Evolutionary conservation across 1,284 basidiomycete genomes (phyloP).

Genomic region (Leccinum pachyderme): DNA sequence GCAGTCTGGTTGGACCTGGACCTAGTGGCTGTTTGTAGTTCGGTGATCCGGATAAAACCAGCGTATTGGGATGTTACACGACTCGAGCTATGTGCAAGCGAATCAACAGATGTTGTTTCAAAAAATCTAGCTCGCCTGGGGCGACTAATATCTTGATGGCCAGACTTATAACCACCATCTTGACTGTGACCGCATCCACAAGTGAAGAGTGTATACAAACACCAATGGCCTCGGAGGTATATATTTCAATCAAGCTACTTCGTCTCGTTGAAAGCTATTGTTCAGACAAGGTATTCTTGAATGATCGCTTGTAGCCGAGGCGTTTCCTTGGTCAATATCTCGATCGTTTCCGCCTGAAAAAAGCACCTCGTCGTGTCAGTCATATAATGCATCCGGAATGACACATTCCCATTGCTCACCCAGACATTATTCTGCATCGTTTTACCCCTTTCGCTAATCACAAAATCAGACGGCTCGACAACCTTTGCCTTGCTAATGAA

Average conservation of each 20-base stretch:
- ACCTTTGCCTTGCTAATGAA: slow-evolving; percentile 33
- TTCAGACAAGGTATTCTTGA: slow-evolving; percentile 6
- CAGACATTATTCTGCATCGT: slow-evolving; percentile 41
- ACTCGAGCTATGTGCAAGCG: too few species aligned
- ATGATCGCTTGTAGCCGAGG: slow-evolving; percentile 15
- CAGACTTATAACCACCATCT: too few species aligned
- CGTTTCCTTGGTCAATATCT: slow-evolving; percentile 23
- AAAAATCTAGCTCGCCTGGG: too few species aligned
- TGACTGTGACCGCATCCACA: too few species aligned
- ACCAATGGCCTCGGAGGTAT: too few species aligned
- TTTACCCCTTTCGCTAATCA: slow-evolving; percentile 41
- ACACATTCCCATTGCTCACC: slow-evolving; percentile 29
- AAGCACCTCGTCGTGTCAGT: background rate
- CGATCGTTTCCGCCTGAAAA: slow-evolving; percentile 33
- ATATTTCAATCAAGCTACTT: too few species aligned
- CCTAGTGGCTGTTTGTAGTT: background rate
- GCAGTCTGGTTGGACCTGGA: too few species aligned
- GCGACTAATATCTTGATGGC: too few species aligned
- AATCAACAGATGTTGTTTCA: too few species aligned
- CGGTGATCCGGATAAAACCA: background rate
- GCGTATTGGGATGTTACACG: too few species aligned
- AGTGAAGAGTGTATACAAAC: too few species aligned
- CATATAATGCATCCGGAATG: background rate
- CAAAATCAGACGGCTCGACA: slow-evolving; percentile 44
- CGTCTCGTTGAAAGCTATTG: too few species aligned